These are phyloP conservation scores for Pseudogymnoascus sp. DNA, from an alignment of 2,329 filamentous ascomycete genomes.

Conservation along the genomic window DNA sequence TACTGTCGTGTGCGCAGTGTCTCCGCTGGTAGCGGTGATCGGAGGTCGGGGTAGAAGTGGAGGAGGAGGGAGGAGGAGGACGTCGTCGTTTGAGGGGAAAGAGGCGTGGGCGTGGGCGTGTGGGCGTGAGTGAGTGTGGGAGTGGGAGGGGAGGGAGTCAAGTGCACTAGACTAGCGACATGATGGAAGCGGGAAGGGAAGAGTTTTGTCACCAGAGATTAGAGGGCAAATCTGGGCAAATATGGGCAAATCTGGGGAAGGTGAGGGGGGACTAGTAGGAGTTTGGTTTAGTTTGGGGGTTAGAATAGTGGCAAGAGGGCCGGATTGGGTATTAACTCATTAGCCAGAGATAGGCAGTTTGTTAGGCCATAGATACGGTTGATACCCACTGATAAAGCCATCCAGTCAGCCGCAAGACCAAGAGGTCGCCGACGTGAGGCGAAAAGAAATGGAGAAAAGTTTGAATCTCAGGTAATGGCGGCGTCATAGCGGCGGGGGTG, in stretches of 20 bases:
- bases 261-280: background rate
- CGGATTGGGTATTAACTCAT: background rate
- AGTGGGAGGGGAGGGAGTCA: background rate
- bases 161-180: background rate
- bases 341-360: background rate
- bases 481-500: background rate
- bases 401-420: background rate
- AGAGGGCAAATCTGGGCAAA: constrained; percentile 1
- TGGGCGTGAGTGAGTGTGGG: too few species aligned
- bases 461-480: background rate
- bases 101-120: too few species aligned
- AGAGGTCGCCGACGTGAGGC: background rate
- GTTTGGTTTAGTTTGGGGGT: background rate
- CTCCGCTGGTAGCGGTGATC: background rate
- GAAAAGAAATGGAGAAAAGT: background rate
- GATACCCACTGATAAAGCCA: background rate
- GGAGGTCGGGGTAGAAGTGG: background rate
- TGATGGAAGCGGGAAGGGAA: background rate
- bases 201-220: constrained; percentile 2
- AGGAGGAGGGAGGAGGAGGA: background rate
- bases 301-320: background rate
- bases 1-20: background rate
- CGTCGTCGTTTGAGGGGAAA: background rate
- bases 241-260: constrained; percentile 2
- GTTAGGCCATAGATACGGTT: background rate